A percentile compares a stretch with the other conserved stretches of the same genome.
phyloP scores from a whole-genome alignment of 1,284 basidiomycete species.

The Apiotrichum siamense region DNA sequence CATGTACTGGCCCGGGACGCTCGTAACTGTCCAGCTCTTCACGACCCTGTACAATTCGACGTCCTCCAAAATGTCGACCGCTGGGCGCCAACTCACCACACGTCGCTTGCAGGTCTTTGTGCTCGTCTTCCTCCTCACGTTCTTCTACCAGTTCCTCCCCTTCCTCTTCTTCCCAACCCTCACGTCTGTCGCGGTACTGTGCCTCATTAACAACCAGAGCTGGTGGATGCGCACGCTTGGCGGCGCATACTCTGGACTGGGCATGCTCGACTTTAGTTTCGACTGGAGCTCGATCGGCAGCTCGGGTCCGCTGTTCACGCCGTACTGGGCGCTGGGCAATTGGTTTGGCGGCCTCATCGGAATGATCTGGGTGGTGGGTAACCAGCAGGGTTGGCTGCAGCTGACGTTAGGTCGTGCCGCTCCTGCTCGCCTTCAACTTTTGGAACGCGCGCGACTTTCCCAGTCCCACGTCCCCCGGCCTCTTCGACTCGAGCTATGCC shows the following conservation, averaged over 20 bases:
- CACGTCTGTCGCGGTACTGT: slow-evolving; percentile 50
- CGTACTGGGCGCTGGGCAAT: slow-evolving; percentile 51
- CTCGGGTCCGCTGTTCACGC: slow-evolving; percentile 51
- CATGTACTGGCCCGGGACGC: slow-evolving; percentile 50
- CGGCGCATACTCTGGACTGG: slow-evolving; percentile 52
- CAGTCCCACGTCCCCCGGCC: slow-evolving; percentile 35
- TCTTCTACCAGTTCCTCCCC: slow-evolving; percentile 51
- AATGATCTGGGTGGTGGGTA: slow-evolving; percentile 51
- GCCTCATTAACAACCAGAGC: slow-evolving; percentile 47
- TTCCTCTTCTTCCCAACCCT: slow-evolving; percentile 51
- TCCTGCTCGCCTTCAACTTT: slow-evolving; percentile 49
- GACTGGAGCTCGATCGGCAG: slow-evolving; percentile 52
- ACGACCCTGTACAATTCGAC: slow-evolving; percentile 49
- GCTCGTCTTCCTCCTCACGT: slow-evolving; percentile 45
- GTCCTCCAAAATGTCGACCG: slow-evolving; percentile 8
- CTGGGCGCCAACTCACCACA: slow-evolving; percentile 35
- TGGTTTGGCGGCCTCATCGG: slow-evolving; percentile 44
- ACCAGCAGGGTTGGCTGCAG: no score
- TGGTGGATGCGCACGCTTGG: slow-evolving; percentile 48
- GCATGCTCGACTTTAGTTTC: slow-evolving; percentile 50
- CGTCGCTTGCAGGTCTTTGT: slow-evolving; percentile 49
- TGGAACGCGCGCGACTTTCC: slow-evolving; percentile 49
- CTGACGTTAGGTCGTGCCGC: slow-evolving; percentile 40
- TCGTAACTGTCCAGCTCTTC: slow-evolving; percentile 52
- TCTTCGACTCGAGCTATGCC: slow-evolving; percentile 42